These are phyloP conservation scores for Metschnikowia lunata DNA, from an alignment of 805 yeast species.

Conservation along the genomic window DNA sequence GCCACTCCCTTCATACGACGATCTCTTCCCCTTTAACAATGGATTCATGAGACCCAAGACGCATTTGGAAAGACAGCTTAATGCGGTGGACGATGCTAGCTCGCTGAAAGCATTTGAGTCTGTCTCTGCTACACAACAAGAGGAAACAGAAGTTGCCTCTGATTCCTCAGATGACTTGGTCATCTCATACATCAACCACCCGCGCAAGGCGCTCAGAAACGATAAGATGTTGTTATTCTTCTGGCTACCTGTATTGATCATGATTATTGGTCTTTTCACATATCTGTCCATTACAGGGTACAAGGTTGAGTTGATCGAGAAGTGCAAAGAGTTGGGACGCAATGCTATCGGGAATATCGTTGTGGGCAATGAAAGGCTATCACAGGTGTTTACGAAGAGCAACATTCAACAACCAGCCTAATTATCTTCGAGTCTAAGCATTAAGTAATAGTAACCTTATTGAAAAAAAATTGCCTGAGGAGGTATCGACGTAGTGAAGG, in stretches of 20 bases:
- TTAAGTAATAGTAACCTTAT: too few species aligned
- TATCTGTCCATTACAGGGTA: conserved; percentile 40
- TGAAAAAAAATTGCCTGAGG: too few species aligned
- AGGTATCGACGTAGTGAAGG: too few species aligned
- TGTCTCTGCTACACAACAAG: conserved; percentile 12
- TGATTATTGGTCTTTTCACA: conserved; percentile 49
- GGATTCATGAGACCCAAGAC: conserved; percentile 31
- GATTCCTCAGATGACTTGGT: conserved; percentile 44
- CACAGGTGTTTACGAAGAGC: conserved; percentile 27
- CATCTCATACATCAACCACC: conserved; percentile 38
- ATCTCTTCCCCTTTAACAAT: conserved; percentile 54
- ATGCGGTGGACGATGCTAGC: conserved; percentile 13
- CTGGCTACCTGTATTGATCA: conserved; percentile 78
- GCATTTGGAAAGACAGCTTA: conserved; percentile 28
- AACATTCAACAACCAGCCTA: conserved; percentile 1
- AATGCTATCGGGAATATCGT: conserved; percentile 37
- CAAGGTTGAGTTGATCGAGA: conserved; percentile 33
- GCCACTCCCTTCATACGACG: conserved; percentile 67
- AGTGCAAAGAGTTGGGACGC: conserved; percentile 30
- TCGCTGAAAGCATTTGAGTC: neutral
- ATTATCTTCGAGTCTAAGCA: neutral
- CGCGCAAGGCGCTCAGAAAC: conserved; percentile 51
- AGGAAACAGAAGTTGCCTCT: conserved; percentile 32
- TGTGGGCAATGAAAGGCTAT: conserved; percentile 41
- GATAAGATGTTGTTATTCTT: conserved; percentile 84